These are phyloP conservation scores for Vitis hybrid DNA, from an alignment of 177 flowering plant species.

Conservation along the genomic window DNA sequence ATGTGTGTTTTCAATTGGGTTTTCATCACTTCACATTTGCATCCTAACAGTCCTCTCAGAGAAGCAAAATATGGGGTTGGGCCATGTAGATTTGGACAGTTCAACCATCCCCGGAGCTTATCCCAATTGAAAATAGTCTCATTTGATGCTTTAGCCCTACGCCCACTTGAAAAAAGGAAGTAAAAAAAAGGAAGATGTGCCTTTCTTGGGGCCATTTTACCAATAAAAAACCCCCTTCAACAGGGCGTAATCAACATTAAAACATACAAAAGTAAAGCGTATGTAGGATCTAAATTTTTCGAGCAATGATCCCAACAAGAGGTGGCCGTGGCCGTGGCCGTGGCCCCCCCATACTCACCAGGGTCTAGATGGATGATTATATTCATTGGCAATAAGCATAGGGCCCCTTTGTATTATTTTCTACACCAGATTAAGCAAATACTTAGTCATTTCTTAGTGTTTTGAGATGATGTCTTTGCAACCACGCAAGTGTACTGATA, in stretches of 20 bases:
- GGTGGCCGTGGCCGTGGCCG: too few relatives aligned
- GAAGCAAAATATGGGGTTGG: neutral
- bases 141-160: constrained; percentile 3
- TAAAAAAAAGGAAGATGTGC: too few relatives aligned
- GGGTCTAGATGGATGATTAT: neutral
- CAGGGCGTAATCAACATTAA: too few relatives aligned
- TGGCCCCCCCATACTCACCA: too few relatives aligned
- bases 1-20: neutral
- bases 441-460: constrained; percentile 3
- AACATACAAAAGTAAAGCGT: too few relatives aligned
- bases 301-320: too few relatives aligned
- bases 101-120: constrained; percentile 10
- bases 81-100: constrained; percentile 9
- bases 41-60: neutral
- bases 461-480: constrained; percentile 17
- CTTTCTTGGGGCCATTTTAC: too few relatives aligned
- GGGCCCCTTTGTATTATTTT: constrained; percentile 9
- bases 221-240: too few relatives aligned
- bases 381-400: neutral
- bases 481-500: constrained; percentile 18
- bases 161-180: neutral
- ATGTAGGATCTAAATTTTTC: too few relatives aligned
- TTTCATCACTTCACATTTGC: neutral
- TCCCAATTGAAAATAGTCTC: neutral
- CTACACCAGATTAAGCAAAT: constrained; percentile 20